Evolutionary conservation across 2,329 filamentous ascomycete species (phyloP), one percentile per base, ranked within the genome.

Genomic region (Ceratocystiopsis minuta): DNA sequence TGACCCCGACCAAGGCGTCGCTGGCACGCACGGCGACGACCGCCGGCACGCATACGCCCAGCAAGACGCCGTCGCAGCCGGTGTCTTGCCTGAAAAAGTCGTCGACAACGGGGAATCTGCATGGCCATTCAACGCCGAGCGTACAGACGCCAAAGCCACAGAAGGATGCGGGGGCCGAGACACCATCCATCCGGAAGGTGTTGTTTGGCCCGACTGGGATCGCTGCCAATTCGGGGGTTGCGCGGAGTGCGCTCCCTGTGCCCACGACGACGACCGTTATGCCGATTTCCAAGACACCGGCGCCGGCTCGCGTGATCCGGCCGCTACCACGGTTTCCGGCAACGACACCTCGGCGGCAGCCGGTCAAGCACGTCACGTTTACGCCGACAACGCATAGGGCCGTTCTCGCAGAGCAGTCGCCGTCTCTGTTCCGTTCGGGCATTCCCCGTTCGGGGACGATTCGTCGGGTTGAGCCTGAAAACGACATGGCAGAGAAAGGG

Each of bases 1-100:
- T 78, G 57, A 92, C 83, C 6, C 85, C 86, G 0, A 90, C 82
- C 10, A 85, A 84, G 56, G 65, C 83, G 9, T 84, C 81, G 1
- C 57, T 82, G 40, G 72, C 76, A 32, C 75, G 78, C 36, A 61
- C 68, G 38, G 60, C 67, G 42, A 28, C 24, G 7, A 75, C 66
- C 49, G 60, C 62, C 41, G 75, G 72, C 52, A 63, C 66, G 9
- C 60, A 66, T 38, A 72, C 73, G 36, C 59, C 72, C 10, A 67
- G 67, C 18, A 75, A 70, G 52, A 62, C 39, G 10, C 39, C 44
- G 7, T 14, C 63, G 16, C 58, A 59, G 24, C 46, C 64, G 17
- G 49, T 53, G 16, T 57, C 51, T 49, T 54, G 53, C 51, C 60
- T 63, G 51, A 66, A 56, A 53, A 74, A 66, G 57, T 70, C 62